phyloP scores from a whole-genome alignment of 495 filamentous ascomycete genomes.

The Trichoderma asperelloides region DNA sequence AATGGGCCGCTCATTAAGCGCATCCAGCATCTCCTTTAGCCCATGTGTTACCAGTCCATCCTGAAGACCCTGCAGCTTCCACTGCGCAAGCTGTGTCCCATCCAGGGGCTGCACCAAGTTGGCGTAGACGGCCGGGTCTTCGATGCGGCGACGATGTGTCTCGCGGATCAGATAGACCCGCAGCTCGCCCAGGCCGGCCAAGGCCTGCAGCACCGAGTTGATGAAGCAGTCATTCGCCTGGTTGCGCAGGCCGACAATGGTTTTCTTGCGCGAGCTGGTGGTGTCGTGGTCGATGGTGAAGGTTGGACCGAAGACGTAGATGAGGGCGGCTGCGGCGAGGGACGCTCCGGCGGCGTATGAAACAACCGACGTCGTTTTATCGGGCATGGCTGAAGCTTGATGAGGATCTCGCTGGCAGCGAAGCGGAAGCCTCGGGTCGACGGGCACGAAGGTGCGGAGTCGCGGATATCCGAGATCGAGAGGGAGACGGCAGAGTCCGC shows the following conservation, averaged over 20 bases:
- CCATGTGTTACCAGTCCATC: constrained; percentile 75
- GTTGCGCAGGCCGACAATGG: constrained; percentile 82
- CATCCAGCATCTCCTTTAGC: constrained; percentile 85
- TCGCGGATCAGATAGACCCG: constrained; percentile 85
- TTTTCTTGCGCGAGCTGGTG: constrained; percentile 63
- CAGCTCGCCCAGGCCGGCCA: constrained; percentile 90
- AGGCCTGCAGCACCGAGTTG: constrained; percentile 89
- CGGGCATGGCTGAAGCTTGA: constrained; percentile 52
- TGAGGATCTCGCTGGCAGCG: constrained; percentile 14
- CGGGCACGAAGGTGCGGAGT: not conserved
- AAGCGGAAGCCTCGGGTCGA: constrained; percentile 4
- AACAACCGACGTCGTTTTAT: constrained; percentile 75
- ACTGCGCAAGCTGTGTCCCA: constrained; percentile 36
- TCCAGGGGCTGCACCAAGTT: constrained; percentile 33
- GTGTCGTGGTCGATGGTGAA: constrained; percentile 82
- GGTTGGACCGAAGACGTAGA: constrained; percentile 95
- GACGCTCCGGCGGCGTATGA: constrained; percentile 94
- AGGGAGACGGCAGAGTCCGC: not conserved
- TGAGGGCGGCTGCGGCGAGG: constrained; percentile 86
- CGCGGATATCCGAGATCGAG: not conserved
- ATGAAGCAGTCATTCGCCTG: constrained; percentile 99
- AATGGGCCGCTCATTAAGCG: constrained; percentile 88
- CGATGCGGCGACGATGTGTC: constrained; percentile 68
- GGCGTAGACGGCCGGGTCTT: constrained; percentile 63
- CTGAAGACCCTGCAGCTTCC: constrained; percentile 67